Conservation (phyloP, 2,329 filamentous ascomycete genomes). For the Raffaelea deltoideospora region DNA sequence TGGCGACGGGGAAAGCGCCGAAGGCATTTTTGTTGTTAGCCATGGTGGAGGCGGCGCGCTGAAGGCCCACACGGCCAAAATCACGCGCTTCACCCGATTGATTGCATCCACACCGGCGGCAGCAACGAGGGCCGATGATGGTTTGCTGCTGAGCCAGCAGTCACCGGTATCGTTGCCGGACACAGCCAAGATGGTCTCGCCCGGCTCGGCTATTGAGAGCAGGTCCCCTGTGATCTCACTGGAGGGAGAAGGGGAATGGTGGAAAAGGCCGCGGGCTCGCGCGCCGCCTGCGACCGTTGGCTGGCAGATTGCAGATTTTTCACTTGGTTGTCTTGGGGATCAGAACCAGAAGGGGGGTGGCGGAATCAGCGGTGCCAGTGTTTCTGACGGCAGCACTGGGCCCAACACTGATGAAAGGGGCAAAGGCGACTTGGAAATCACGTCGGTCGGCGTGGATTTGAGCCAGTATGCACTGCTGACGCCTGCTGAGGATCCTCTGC, state of each 20-base stretch:
- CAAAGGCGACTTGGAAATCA: conserved; percentile 37
- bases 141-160: no score
- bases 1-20: background rate
- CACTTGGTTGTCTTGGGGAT: no score
- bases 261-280: no score
- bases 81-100: conserved; percentile 26
- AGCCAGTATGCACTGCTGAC: conserved; percentile 60
- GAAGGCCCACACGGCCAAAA: conserved; percentile 13
- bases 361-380: no score
- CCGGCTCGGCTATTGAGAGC: no score
- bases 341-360: no score
- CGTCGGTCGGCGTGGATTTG: conserved; percentile 54
- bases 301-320: conserved; percentile 50
- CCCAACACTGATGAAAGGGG: background rate
- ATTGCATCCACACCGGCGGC: no score
- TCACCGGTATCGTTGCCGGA: no score
- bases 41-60: conserved; percentile 33
- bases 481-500: conserved; percentile 57
- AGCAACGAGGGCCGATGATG: background rate
- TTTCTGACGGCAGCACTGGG: conserved; percentile 38
- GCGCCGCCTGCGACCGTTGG: conserved; percentile 32
- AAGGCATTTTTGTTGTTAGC: conserved; percentile 54
- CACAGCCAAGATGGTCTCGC: no score
- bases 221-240: no score
- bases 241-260: no score